Evolutionary conservation across 495 filamentous ascomycete species (phyloP).

Genomic region (Lasiosphaeria hispida): DNA sequence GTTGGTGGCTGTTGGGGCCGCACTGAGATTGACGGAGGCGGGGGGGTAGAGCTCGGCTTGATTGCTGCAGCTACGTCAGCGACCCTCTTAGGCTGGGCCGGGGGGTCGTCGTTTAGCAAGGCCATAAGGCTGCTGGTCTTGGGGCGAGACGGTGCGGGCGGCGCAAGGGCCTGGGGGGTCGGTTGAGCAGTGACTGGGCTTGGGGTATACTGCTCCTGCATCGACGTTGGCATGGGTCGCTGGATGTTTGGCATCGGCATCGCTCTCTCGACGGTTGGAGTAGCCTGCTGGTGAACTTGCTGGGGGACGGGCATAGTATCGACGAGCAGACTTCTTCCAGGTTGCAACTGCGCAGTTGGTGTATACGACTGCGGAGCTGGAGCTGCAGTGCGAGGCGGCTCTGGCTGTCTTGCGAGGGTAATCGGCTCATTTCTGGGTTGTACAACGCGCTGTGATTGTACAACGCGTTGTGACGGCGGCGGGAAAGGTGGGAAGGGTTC

Average conservation of each 20-base stretch:
- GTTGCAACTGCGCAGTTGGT: constrained; percentile 30
- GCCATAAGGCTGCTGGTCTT: constrained; percentile 50
- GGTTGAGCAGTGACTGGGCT: constrained; percentile 32
- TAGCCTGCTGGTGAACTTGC: constrained; percentile 28
- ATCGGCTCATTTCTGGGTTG: constrained; percentile 38
- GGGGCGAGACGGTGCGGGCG: constrained; percentile 32
- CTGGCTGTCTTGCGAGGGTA: constrained; percentile 40
- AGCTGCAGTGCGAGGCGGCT: constrained; percentile 38
- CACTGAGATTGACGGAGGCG: constrained; percentile 37
- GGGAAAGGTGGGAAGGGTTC: constrained; percentile 31
- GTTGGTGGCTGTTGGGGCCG: constrained; percentile 36
- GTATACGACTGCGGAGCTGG: constrained; percentile 33
- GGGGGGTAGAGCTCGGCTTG: constrained; percentile 45
- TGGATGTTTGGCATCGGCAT: constrained; percentile 33
- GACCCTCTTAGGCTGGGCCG: constrained; percentile 43
- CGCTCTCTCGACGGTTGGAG: constrained; percentile 23
- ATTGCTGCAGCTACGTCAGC: constrained; percentile 34
- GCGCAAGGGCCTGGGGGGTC: constrained; percentile 26
- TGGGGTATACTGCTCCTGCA: constrained; percentile 37
- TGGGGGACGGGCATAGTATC: constrained; percentile 26
- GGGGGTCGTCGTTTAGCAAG: constrained; percentile 49
- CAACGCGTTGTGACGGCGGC: constrained; percentile 6
- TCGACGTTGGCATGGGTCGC: constrained; percentile 32
- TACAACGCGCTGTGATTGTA: constrained; percentile 25
- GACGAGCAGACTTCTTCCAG: constrained; percentile 29